Percentiles rank a stretch among this genome's conserved stretches.
Conservation (phyloP, 176 grass and related monocot genomes). For the Zoysia japonica region DNA sequence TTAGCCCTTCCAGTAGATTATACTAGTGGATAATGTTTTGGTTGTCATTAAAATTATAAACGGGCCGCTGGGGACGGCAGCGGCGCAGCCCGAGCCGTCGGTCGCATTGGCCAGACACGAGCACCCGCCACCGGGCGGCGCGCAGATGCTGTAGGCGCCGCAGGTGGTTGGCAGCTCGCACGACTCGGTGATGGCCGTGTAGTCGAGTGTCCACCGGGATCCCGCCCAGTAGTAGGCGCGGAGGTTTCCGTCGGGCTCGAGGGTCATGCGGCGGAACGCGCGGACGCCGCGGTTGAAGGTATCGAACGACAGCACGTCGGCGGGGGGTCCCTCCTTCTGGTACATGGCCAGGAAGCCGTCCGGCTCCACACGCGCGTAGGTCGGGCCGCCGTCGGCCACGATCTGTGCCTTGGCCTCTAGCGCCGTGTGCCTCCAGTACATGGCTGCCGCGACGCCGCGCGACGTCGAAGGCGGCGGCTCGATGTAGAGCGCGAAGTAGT, state of each 20-base stretch:
- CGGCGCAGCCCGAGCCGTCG: slow-evolving; percentile 39
- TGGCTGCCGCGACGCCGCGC: slow-evolving; percentile 28
- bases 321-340: slow-evolving; percentile 54
- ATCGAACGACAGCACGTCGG: slow-evolving; percentile 70
- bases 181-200: slow-evolving; percentile 57
- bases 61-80: slow-evolving; percentile 14
- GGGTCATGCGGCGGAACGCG: slow-evolving; percentile 70
- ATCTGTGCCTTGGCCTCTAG: slow-evolving; percentile 72
- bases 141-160: slow-evolving; percentile 64
- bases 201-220: slow-evolving; percentile 57
- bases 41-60: not conserved
- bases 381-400: slow-evolving; percentile 41
- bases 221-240: slow-evolving; percentile 77
- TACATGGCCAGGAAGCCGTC: slow-evolving; percentile 85
- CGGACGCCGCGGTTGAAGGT: slow-evolving; percentile 61
- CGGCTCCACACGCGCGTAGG: slow-evolving; percentile 61
- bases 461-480: slow-evolving; percentile 24
- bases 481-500: slow-evolving; percentile 59
- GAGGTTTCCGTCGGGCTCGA: slow-evolving; percentile 73
- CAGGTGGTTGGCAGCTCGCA: slow-evolving; percentile 71
- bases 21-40: too few relatives aligned
- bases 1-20: too few relatives aligned
- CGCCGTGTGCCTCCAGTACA: slow-evolving; percentile 82
- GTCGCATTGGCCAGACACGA: slow-evolving; percentile 57
- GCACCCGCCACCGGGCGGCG: slow-evolving; percentile 44